Conservation (phyloP, 2,329 filamentous ascomycete species). For the Achaetomium macrosporum region DNA sequence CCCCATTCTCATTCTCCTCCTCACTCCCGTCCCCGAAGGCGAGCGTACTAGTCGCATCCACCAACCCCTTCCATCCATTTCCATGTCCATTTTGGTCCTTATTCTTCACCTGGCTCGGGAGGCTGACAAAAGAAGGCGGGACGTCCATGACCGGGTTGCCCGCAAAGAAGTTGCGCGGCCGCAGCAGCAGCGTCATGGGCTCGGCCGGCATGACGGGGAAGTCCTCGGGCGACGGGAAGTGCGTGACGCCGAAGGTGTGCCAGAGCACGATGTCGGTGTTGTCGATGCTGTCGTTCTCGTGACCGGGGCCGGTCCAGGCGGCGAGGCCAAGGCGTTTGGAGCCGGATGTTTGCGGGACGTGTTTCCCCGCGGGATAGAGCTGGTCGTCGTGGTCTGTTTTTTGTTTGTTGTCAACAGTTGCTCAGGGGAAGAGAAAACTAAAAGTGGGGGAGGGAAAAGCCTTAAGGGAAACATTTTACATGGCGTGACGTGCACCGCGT, state of each 20-base stretch:
- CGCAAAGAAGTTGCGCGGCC: conserved; percentile 77
- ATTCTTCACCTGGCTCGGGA: conserved; percentile 32
- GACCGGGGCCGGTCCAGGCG: conserved; percentile 69
- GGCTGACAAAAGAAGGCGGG: conserved; percentile 66
- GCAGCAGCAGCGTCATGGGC: conserved; percentile 73
- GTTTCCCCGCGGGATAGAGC: conserved; percentile 77
- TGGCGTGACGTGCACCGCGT: conserved; percentile 82
- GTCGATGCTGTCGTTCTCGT: conserved; percentile 62
- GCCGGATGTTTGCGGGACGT: conserved; percentile 83
- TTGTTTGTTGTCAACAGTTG: background rate
- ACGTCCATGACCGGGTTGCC: conserved; percentile 53
- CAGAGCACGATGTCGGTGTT: conserved; percentile 85
- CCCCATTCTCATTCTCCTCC: too few species aligned
- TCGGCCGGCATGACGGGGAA: conserved; percentile 89
- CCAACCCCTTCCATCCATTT: conserved; percentile 39
- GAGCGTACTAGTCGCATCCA: conserved; percentile 44
- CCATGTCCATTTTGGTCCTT: conserved; percentile 49
- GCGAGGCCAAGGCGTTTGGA: conserved; percentile 68
- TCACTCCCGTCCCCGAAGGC: conserved; percentile 23
- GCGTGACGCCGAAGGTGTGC: conserved; percentile 89
- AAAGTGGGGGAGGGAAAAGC: too few species aligned
- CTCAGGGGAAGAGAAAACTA: background rate
- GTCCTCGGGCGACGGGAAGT: conserved; percentile 85
- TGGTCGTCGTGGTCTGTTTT: conserved; percentile 77
- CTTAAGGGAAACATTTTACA: too few species aligned